Base-by-base conservation (phyloP, 768 basidiomycete genomes). In the Leccinum uliginosum region DNA sequence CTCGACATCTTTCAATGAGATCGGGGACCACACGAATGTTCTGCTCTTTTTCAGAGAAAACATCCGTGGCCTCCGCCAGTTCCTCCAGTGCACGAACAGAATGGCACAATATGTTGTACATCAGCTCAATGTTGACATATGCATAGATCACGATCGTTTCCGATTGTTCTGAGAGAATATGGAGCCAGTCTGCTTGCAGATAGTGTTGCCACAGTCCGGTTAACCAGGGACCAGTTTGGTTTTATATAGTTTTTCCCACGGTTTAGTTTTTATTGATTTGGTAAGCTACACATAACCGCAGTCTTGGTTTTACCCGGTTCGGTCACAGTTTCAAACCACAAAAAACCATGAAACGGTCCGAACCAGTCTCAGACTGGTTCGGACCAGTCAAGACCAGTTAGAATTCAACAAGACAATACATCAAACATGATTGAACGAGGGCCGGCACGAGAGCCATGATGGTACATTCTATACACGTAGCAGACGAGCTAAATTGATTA, bases 21-120 rank as follows among this genome's bases (percentile, higher is more conserved):
- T 61, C 57, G 8, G 65, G 57, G 15, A 71, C 50, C 6, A 26
- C 40, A 7, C 57, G 54, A 9, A 43, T 53, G 23, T 57, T 57
- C 27, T 64, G 66, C 54, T 75, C 65, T 45, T 76, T 63, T 7
- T 70, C 65, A 38, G 67, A 68, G 59, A 75, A 76, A 12, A 65
- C 60, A 6, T 53, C 50, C 35, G 78, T 67, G 19, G 67, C 76
- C 29, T 72, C 67, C 21, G 56, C 67, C 46, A 74, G 65, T 57
- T 80, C 80, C 10, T 73, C 67, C 27, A 80, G 59, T 12, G 77
- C 72, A 50, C 71, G 68, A 11, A 55, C 29, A 38, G 58, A 61
- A 24, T 55, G 51, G 21, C 49, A 23, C 15, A 71, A 34, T 3
- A 68, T 62, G 17, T 58, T 27, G 35, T 53, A 44, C 52, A 73